Conservation (phyloP, 305 asterid species). For the Fraxinus sp. region DNA sequence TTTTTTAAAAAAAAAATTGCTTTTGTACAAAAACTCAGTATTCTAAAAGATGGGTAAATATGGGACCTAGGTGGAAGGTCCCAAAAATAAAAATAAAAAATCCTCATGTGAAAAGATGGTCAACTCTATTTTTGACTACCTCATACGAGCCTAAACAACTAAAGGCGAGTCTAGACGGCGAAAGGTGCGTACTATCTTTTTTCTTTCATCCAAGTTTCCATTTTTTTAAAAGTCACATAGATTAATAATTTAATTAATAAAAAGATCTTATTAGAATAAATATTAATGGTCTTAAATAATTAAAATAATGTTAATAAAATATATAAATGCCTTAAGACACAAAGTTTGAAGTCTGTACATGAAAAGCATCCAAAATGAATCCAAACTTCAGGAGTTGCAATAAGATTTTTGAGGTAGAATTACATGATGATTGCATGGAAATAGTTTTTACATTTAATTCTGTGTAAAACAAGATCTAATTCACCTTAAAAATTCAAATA, state of each 20-base stretch:
- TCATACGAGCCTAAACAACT: too few relatives aligned
- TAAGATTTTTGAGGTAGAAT: background rate
- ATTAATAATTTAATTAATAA: too few relatives aligned
- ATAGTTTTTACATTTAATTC: background rate
- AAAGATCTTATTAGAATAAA: background rate
- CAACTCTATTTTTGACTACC: background rate
- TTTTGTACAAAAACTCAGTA: background rate
- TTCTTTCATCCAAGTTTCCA: background rate
- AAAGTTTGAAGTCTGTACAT: background rate
- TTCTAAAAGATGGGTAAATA: background rate
- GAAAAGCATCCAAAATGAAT: background rate
- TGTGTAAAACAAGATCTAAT: background rate
- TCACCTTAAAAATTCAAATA: conserved; percentile 15
- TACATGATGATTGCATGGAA: background rate
- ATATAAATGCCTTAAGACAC: background rate
- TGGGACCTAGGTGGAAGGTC: background rate
- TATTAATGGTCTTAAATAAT: background rate
- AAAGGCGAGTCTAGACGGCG: background rate
- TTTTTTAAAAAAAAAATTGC: background rate
- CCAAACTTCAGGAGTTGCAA: background rate
- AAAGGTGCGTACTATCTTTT: background rate
- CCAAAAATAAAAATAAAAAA: too few relatives aligned
- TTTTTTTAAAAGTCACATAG: too few relatives aligned
- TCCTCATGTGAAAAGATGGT: background rate
- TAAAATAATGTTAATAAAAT: too few relatives aligned